These are phyloP conservation scores for Talaromyces wortmannii DNA, from an alignment of 495 filamentous ascomycete species.

Conservation along the genomic window DNA sequence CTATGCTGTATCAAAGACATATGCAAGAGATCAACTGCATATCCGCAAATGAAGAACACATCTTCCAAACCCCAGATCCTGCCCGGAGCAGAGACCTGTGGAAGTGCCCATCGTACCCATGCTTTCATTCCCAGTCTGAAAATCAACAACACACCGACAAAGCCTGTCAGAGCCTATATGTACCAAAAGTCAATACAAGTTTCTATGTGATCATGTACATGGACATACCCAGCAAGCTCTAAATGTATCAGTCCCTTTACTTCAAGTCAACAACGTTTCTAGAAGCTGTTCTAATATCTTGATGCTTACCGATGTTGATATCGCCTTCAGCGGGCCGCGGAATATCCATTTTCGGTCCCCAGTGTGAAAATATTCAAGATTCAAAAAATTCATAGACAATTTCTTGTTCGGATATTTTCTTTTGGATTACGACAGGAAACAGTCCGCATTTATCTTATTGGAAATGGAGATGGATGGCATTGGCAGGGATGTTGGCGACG, in stretches of 20 bases:
- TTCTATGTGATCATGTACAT: too few relatives aligned
- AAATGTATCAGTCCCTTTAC: constrained; percentile 17
- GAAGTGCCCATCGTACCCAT: constrained; percentile 28
- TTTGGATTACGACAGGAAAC: neutral
- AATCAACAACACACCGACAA: constrained; percentile 20
- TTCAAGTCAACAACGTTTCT: constrained; percentile 2
- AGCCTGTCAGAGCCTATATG: constrained; percentile 19
- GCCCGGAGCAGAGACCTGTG: constrained; percentile 22
- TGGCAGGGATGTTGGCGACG: neutral
- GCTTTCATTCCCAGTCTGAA: constrained; percentile 26
- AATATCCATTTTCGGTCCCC: constrained; percentile 13
- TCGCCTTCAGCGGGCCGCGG: constrained; percentile 21
- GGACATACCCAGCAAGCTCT: constrained; percentile 22
- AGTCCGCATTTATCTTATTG: neutral
- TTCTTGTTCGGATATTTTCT: too few relatives aligned
- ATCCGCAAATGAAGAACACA: constrained; percentile 22
- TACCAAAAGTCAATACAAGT: neutral
- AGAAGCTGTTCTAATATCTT: neutral
- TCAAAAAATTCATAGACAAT: too few relatives aligned
- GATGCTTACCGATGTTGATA: constrained; percentile 19
- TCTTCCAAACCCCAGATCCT: constrained; percentile 30
- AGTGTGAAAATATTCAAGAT: too few relatives aligned
- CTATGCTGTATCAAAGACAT: constrained; percentile 24
- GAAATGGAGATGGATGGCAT: neutral
- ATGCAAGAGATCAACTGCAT: constrained; percentile 23